phyloP scores from a whole-genome alignment of 2,329 filamentous ascomycete species.

The Colletotrichum noveboracense region DNA sequence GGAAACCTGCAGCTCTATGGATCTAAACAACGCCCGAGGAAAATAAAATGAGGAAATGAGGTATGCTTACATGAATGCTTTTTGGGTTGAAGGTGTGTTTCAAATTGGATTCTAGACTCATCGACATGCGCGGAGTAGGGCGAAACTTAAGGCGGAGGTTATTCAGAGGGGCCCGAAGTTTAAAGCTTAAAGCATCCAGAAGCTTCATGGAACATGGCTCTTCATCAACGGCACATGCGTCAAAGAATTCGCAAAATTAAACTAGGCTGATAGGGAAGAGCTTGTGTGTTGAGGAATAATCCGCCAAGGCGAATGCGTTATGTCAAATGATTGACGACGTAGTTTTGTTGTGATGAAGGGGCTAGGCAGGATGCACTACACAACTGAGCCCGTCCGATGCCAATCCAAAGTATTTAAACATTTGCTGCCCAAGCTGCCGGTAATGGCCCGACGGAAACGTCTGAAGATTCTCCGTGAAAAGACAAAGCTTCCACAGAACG shows the following conservation, averaged over 20 bases:
- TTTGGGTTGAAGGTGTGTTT: neutral
- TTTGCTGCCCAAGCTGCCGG: neutral
- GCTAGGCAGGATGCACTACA: neutral
- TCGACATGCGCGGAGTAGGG: neutral
- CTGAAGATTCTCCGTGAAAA: neutral
- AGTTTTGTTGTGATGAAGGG: neutral
- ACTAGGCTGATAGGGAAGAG: neutral
- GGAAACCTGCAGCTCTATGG: neutral
- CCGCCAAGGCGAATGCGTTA: neutral
- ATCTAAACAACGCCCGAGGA: fast-evolving
- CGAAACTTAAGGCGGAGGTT: neutral
- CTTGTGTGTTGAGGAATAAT: neutral
- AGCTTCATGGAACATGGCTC: neutral
- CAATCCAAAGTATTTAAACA: neutral
- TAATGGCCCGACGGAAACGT: fast-evolving
- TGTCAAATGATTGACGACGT: fast-evolving
- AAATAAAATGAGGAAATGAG: neutral
- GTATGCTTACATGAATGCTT: neutral
- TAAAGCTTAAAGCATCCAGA: neutral
- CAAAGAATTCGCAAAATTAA: fast-evolving
- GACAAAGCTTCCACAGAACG: neutral
- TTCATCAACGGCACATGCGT: neutral
- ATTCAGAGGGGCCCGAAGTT: neutral
- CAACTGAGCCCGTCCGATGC: neutral
- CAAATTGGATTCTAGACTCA: neutral